Conservation (phyloP, 768 basidiomycete species). For the Candolleomyces eurysporus region DNA sequence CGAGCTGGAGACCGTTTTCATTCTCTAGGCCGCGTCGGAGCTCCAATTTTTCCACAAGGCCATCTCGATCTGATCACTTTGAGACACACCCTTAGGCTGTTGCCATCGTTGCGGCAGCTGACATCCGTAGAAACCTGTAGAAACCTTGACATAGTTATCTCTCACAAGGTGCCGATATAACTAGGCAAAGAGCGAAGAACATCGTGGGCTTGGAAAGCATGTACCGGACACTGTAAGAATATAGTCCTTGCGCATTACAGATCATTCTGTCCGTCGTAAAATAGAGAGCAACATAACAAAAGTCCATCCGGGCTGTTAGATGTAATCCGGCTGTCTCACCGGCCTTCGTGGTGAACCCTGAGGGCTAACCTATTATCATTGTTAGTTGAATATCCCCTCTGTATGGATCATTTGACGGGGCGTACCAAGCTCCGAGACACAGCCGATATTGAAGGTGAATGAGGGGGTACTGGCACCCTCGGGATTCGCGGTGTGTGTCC, state of each 20-base stretch:
- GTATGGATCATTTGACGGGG: too few relatives aligned
- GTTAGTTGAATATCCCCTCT: too few relatives aligned
- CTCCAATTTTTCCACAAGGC: not conserved
- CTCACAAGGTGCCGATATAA: too few relatives aligned
- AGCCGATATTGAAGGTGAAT: not conserved
- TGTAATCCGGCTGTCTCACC: too few relatives aligned
- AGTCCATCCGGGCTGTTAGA: too few relatives aligned
- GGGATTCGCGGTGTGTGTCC: constrained; percentile 3
- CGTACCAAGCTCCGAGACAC: constrained; percentile 1
- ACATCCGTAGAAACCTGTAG: not conserved
- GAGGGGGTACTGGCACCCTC: constrained; percentile 5
- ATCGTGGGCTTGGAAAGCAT: not conserved
- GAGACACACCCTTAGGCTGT: not conserved
- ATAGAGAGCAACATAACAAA: too few relatives aligned
- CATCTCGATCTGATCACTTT: not conserved
- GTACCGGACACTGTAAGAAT: not conserved
- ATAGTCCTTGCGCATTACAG: not conserved
- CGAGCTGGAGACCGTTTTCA: not conserved
- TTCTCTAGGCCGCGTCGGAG: not conserved
- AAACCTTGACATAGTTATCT: not conserved
- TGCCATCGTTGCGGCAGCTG: constrained; percentile 4
- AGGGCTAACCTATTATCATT: not conserved
- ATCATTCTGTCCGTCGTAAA: too few relatives aligned
- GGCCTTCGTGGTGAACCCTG: not conserved
- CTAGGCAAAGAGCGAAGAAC: not conserved